Conservation (phyloP, 202 grass and related monocot species). For the Digitaria exilis region DNA sequence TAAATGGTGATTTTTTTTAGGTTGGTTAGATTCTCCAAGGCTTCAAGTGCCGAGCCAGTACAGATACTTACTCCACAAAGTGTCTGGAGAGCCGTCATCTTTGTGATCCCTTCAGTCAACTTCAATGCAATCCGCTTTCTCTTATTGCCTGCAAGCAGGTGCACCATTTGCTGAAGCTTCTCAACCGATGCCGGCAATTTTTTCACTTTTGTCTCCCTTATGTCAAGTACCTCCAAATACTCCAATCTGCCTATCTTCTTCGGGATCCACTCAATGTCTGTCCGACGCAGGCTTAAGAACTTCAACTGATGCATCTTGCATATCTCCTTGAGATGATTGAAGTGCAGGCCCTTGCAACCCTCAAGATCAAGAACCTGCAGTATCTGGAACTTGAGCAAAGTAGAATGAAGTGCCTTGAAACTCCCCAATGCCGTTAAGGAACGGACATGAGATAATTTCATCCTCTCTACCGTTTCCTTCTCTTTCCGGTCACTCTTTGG, state of each 20-base stretch:
- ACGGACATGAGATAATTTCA: conserved; percentile 30
- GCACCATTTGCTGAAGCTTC: neutral
- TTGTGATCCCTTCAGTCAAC: neutral
- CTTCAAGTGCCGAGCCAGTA: too few relatives aligned
- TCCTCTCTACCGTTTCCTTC: neutral
- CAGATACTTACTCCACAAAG: too few relatives aligned
- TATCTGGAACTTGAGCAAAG: conserved; percentile 8
- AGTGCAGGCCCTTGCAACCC: conserved; percentile 13
- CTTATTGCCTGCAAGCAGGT: conserved; percentile 31
- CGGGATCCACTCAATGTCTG: neutral
- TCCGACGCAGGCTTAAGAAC: conserved; percentile 13
- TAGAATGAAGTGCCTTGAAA: neutral
- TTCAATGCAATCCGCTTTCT: neutral
- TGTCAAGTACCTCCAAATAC: conserved; percentile 34
- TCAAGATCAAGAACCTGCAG: conserved; percentile 43
- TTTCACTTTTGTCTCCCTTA: conserved; percentile 36
- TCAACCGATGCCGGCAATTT: neutral
- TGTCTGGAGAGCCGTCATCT: too few relatives aligned
- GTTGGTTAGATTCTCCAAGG: too few relatives aligned
- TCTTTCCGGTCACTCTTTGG: neutral
- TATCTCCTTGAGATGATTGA: conserved; percentile 14
- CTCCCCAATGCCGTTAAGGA: conserved; percentile 6
- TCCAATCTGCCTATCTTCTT: conserved; percentile 9
- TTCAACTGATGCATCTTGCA: conserved; percentile 38
- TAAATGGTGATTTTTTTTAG: too few relatives aligned